Base-by-base conservation (phyloP, 768 basidiomycete genomes). In the Termitomyces sp. region DNA sequence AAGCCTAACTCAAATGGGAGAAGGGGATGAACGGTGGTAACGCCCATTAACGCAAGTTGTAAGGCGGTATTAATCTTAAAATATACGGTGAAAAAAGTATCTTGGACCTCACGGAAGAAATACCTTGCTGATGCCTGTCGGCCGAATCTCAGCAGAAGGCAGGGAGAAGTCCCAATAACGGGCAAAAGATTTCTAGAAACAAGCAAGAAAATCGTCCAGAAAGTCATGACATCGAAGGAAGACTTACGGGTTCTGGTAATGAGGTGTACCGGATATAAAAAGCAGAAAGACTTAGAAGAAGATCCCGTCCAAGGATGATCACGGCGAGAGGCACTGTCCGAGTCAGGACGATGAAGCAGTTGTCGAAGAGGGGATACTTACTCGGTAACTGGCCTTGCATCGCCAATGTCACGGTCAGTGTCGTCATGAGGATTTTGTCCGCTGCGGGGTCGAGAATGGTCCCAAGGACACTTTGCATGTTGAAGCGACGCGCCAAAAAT, bases 161-260 rank as follows among this genome's bases (percentile, higher is more conserved):
- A 97, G 85, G 10, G 91, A 90, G 61, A 97, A 92, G 69, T 98
- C 92, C 92, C 95, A 99, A 72, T 98, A 99, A 34, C 97, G 84
- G 26, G 75, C 69, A 67, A 93, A 88, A 0, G 94, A 97, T 92
- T 92, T 92, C 90, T 95, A 20, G n/a, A 5, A 22, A 29, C 12
- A 46, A 48, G 36, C 29, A n/a, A n/a, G 15, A 41, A 24, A 44
- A 26, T 22, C 9, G 48, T 20, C 47, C 55, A 60, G 36, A 33
- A 44, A 45, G 18, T 56, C 12, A 15, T 16, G 26, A 37, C 20
- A 5, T 48, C 26, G 59, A 41, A 52, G 15, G 48, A 47, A 29
- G 52, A 73, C 91, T 51, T 72, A 94, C 95, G 5, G 96, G 96
- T 36, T 79, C 77, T 10, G 95, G 92, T 15, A 98, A 74, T 1